Evolutionary conservation across 75 land plant species (phyloP).

Genomic region (Sequoiadendron giganteum): DNA sequence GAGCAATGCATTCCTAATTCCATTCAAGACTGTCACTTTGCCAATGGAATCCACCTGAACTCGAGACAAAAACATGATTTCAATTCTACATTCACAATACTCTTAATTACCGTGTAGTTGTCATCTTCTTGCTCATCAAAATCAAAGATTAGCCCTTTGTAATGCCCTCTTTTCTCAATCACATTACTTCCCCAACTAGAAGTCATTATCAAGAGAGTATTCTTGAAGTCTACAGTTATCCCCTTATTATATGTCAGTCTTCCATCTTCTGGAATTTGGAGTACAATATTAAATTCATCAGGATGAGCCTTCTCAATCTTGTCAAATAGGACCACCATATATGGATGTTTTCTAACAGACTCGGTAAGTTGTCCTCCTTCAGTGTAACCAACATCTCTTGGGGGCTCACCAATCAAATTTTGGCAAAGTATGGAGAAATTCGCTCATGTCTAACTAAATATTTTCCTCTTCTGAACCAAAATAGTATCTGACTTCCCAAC

Average conservation of each 20-base stretch:
- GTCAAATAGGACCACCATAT: constrained; percentile 56
- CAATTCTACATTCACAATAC: constrained; percentile 40
- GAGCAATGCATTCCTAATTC: constrained; percentile 14
- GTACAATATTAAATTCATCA: constrained; percentile 67
- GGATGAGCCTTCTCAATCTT: constrained; percentile 59
- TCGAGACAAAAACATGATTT: constrained; percentile 50
- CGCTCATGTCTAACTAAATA: constrained; percentile 55
- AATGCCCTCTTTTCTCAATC: constrained; percentile 47
- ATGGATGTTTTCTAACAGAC: constrained; percentile 52
- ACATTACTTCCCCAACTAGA: constrained; percentile 52
- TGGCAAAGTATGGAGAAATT: constrained; percentile 56
- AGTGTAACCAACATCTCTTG: constrained; percentile 58
- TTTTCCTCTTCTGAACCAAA: constrained; percentile 64
- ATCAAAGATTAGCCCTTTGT: constrained; percentile 34
- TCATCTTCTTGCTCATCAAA: constrained; percentile 42
- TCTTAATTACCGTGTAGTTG: constrained; percentile 48
- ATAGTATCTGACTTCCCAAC: constrained; percentile 63
- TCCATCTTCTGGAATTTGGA: constrained; percentile 59
- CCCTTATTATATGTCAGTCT: constrained; percentile 53
- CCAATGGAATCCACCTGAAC: constrained; percentile 46
- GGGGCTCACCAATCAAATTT: constrained; percentile 62
- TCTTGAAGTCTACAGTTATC: constrained; percentile 49
- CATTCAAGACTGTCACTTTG: constrained; percentile 38
- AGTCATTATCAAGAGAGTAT: constrained; percentile 50
- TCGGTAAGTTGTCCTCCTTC: constrained; percentile 64